Percentiles rank a stretch among this genome's conserved stretches.
Conservation (phyloP, 2,329 filamentous ascomycete genomes). For the Neonectria hederae region DNA sequence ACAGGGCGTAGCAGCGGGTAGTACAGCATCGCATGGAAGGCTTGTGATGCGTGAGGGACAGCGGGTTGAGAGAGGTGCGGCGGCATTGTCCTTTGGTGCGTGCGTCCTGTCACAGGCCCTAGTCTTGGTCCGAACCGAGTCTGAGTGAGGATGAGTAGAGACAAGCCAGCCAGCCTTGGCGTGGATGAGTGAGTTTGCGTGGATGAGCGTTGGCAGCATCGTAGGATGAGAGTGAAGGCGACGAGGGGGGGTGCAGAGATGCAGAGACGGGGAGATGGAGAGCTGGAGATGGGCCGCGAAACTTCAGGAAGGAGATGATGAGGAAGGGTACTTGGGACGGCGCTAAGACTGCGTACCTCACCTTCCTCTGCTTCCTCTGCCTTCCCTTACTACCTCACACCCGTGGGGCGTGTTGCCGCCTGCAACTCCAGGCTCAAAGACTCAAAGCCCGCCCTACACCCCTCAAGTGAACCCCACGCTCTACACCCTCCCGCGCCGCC, state of each 20-base stretch:
- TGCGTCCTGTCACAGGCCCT: background rate
- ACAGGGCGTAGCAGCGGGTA: background rate
- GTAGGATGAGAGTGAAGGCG: background rate
- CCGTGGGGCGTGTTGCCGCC: background rate
- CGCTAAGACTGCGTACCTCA: background rate
- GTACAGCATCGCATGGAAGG: background rate
- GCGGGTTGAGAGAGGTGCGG: background rate
- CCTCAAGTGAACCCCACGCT: background rate
- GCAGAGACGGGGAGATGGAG: background rate
- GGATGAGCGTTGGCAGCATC: background rate
- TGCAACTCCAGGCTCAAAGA: background rate
- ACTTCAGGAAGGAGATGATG: background rate
- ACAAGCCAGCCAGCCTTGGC: background rate
- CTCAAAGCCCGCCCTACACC: background rate
- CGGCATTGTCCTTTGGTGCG: background rate
- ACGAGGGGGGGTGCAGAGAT: background rate
- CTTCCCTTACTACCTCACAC: background rate
- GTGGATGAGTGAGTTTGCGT: too few relatives aligned
- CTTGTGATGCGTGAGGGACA: background rate
- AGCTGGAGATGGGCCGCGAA: background rate
- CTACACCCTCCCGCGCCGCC: background rate
- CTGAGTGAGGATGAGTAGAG: background rate
- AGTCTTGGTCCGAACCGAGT: background rate
- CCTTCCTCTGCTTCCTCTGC: background rate
- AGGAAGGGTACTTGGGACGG: background rate